Evolutionary conservation across 176 grass and related monocot genomes (phyloP).

Genomic region (Olyra latifolia): DNA sequence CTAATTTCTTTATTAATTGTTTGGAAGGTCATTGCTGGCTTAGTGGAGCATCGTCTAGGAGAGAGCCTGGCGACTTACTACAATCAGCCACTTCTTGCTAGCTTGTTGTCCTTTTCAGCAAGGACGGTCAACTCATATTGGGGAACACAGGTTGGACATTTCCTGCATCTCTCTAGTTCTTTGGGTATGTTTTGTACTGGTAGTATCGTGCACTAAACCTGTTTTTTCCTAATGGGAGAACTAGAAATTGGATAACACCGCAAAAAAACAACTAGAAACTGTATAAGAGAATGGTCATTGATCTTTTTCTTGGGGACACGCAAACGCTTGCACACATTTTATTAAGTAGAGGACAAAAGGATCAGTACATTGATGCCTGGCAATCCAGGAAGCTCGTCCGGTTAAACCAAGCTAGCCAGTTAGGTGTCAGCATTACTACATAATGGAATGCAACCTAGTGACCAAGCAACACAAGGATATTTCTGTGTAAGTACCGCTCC

Average conservation of each 20-base stretch:
- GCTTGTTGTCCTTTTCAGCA: slow-evolving; percentile 76
- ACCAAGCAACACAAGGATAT: neutral
- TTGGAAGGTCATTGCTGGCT: slow-evolving; percentile 83
- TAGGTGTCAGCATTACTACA: neutral
- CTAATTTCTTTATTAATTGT: slow-evolving; percentile 25
- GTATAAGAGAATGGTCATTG: neutral
- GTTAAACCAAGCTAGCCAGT: neutral
- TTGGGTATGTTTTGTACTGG: neutral
- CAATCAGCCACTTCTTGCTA: slow-evolving; percentile 78
- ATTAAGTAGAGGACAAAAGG: neutral
- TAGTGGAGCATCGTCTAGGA: slow-evolving; percentile 87
- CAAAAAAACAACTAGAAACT: too few relatives aligned
- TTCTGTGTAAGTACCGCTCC: neutral
- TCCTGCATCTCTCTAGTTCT: slow-evolving; percentile 9
- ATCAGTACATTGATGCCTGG: neutral
- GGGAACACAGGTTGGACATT: slow-evolving; percentile 88
- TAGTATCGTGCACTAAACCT: slow-evolving; percentile 3
- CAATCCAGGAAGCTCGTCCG: neutral
- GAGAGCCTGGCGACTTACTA: slow-evolving; percentile 75
- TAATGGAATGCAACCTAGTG: neutral
- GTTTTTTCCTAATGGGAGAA: neutral
- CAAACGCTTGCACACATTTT: neutral
- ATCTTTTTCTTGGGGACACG: neutral
- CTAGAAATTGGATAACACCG: neutral
- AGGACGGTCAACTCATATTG: slow-evolving; percentile 93